Evolutionary conservation across 2,329 filamentous ascomycete species (phyloP), one percentile per base, ranked within the genome.

Genomic region (Alternaria gaisen): DNA sequence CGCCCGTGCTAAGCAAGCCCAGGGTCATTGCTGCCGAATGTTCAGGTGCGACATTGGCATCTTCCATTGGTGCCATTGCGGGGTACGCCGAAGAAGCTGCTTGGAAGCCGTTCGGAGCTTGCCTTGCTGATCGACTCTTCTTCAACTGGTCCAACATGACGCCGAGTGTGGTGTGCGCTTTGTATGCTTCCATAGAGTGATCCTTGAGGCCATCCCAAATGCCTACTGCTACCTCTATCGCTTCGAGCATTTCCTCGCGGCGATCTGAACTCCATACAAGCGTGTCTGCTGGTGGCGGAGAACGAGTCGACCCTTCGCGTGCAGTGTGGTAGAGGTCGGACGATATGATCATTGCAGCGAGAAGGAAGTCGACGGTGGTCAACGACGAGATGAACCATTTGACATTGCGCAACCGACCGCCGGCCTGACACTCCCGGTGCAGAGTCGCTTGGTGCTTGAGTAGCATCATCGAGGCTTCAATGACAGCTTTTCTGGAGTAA

Each of bases 121-220:
- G 69, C 28, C 71, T 65, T 16, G 64, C 56, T n/a, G 68, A 67
- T 69, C 71, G 73, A 10, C 85, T 82, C 57, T 80, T 81, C 70
- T 86, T 89, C 55, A 97, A 84, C 77, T 95, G 95, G 32, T 88
- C 85, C 44, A 98, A 81, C 87, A 98, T 93, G 53, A 97, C 88
- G 22, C 88, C 89, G n/a, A 98, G 83, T 24, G 94, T 86, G 42
- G 88, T 88, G 41, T 88, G 88, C 1, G 93, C 94, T 80, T 98
- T 98, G 81, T 90, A 94, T 0, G 94, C 93, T 68, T 98, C 94
- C 81, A 97, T 90, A 1, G 91, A 95, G 24, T 88, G 84, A 56
- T 95, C 90, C 3, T 89, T 87, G 11, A 93, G 83, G 10, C 87
- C 88, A 50, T 90, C 89, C 93, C 94, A 98, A 57, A 98, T 95